Base-by-base conservation (phyloP, 306 rosid genomes). In the Pyrus pyrifolia region DNA sequence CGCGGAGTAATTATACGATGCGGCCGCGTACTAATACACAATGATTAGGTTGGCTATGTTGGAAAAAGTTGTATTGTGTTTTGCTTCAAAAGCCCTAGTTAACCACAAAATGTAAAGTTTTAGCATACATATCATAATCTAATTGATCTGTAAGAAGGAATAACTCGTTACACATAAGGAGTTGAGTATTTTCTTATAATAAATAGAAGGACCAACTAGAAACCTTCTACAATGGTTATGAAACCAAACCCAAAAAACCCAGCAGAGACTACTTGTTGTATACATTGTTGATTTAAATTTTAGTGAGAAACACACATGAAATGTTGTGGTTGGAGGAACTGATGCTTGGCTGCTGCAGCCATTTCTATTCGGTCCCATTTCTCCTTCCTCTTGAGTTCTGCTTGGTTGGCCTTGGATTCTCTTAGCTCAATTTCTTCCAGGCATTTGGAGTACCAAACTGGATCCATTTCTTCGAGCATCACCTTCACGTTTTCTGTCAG, bases 391-490 rank as follows among this genome's bases (percentile, higher is more conserved):
- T 82, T 86, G 5, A 85, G 44, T 63, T 87, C 90, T 67, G 85
- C 76, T 42, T 78, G 85, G 35, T 45, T 80, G 52, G 90, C 91
- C 58, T 11, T 70, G 61, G 80, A 45, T 67, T 85, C 87, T 84
- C 83, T 83, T 38, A 59, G 72, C 33, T 84, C 73, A 10, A 87
- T 85, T 68, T 87, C 88, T 38, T 84, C 77, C 11, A 91, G 83
- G 67, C 84, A 85, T 81, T 82, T 89, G 0, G 85, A 77, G 81
- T 94, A 90, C 21, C 89, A 74, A 71, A 58, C 46, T 4, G 96
- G 96, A 61, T 94, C 96, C 85, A 87, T 86, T 60, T 90, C 97
- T 89, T 85, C 82, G 4, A 94, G 83, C 89, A 94, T 87, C 18
- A 35, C 67, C 84, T 94, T 89, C 53, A 94, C 89, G 78, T 79